Percentiles rank a stretch among this genome's conserved stretches.
These are phyloP conservation scores for Ramichloridium luteum DNA, from an alignment of 2,329 filamentous ascomycete species.

Conservation along the genomic window DNA sequence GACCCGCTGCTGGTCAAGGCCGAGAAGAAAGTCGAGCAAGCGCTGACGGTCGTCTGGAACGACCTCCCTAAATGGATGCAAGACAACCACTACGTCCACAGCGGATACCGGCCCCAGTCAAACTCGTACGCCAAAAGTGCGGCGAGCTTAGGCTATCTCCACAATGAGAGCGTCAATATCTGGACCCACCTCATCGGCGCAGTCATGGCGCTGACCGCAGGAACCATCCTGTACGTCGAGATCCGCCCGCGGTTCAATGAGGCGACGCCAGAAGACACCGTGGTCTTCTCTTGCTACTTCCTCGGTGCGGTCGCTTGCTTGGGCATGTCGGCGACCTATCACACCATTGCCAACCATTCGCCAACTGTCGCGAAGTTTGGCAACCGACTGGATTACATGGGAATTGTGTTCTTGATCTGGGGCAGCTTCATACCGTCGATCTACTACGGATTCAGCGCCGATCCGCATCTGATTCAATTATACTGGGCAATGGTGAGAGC, in stretches of 20 bases:
- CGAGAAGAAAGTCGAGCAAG: conserved; percentile 26
- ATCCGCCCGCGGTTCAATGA: conserved; percentile 54
- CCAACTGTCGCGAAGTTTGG: conserved; percentile 65
- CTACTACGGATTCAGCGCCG: conserved; percentile 73
- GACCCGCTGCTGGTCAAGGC: conserved; percentile 5
- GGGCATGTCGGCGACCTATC: conserved; percentile 54
- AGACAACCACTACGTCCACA: conserved; percentile 58
- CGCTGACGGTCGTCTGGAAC: conserved; percentile 34
- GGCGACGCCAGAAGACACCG: conserved; percentile 51
- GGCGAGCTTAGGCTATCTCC: conserved; percentile 47
- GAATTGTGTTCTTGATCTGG: conserved; percentile 83
- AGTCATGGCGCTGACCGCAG: conserved; percentile 42
- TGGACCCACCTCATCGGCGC: conserved; percentile 61
- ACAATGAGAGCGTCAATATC: conserved; percentile 62
- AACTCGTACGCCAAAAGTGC: conserved; percentile 49
- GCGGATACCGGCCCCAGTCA: conserved; percentile 52
- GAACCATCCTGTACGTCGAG: conserved; percentile 42
- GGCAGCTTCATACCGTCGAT: conserved; percentile 82
- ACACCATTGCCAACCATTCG: conserved; percentile 77
- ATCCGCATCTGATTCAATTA: conserved; percentile 48
- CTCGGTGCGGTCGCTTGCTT: conserved; percentile 42
- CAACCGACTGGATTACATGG: conserved; percentile 89
- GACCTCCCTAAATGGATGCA: conserved; percentile 35
- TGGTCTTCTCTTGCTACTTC: conserved; percentile 70
- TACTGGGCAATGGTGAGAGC: conserved; percentile 65